phyloP scores from a whole-genome alignment of 2,329 filamentous ascomycete genomes.

The Ceratocystis diversiconidia region DNA sequence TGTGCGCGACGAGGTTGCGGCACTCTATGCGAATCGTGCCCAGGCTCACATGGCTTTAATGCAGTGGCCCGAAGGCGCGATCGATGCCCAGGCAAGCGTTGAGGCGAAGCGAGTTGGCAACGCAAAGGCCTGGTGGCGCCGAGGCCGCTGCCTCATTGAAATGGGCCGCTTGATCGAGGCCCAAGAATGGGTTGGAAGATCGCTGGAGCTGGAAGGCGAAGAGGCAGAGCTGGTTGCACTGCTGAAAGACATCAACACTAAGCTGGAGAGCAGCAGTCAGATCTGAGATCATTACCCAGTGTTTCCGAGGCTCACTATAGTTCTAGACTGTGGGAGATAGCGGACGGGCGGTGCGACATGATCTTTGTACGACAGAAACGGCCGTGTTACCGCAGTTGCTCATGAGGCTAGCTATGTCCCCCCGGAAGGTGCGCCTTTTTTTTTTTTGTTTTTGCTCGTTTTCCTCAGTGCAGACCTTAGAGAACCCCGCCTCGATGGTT shows the following conservation, averaged over 20 bases:
- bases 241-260: conserved; percentile 46
- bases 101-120: conserved; percentile 79
- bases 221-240: conserved; percentile 49
- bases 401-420: not conserved
- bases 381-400: not conserved
- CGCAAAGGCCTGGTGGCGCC: conserved; percentile 86
- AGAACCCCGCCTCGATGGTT: not conserved
- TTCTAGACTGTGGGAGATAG: not conserved
- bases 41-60: conserved; percentile 77
- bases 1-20: conserved; percentile 69
- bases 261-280: conserved; percentile 27
- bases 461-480: not conserved
- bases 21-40: conserved; percentile 71
- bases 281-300: not conserved
- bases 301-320: not conserved
- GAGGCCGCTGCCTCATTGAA: conserved; percentile 73
- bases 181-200: conserved; percentile 58
- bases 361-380: not conserved
- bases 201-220: conserved; percentile 68
- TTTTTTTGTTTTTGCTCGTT: not conserved
- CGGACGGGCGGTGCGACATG: not conserved
- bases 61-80: conserved; percentile 71
- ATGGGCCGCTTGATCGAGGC: conserved; percentile 83
- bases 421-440: not conserved
- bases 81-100: conserved; percentile 77